A percentile compares a stretch with the other conserved stretches of the same genome.
Evolutionary conservation across 176 grass and related monocot species (phyloP).

Genomic region (Lolium multiflorum): DNA sequence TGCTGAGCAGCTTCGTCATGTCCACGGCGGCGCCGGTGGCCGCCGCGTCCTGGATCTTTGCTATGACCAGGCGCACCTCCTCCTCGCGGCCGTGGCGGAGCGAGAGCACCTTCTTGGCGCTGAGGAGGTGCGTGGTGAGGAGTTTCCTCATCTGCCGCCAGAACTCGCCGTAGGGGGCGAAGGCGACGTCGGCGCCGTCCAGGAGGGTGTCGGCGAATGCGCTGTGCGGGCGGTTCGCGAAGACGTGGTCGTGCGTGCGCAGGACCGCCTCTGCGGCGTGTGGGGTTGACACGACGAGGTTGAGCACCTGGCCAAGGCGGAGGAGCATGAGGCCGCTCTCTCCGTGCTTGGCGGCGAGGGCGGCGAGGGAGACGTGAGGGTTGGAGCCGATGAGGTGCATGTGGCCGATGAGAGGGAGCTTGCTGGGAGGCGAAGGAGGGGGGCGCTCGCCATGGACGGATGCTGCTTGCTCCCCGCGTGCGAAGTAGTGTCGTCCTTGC

Average conservation of each 20-base stretch:
- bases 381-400: slow-evolving; percentile 23
- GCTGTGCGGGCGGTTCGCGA: slow-evolving; percentile 4
- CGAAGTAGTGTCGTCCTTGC: neutral
- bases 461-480: neutral
- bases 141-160: slow-evolving; percentile 1
- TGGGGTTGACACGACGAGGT: slow-evolving; percentile 9
- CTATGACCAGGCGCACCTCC: slow-evolving; percentile 4
- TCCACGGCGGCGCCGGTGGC: neutral
- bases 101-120: neutral
- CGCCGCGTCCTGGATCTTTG: neutral
- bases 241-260: slow-evolving; percentile 23
- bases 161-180: slow-evolving; percentile 18
- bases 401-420: slow-evolving; percentile 4
- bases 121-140: slow-evolving; percentile 15
- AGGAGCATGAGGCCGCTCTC: slow-evolving; percentile 10
- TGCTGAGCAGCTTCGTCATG: neutral
- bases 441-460: neutral
- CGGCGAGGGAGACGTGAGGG: slow-evolving; percentile 18
- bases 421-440: slow-evolving; percentile 2
- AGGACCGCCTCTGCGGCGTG: neutral
- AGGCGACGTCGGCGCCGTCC: slow-evolving; percentile 8
- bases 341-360: slow-evolving; percentile 4
- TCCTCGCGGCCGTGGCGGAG: neutral
- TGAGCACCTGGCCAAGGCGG: slow-evolving; percentile 10
- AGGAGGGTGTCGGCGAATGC: slow-evolving; percentile 7